Evolutionary conservation across 2,329 filamentous ascomycete genomes (phyloP).

Genomic region (Fusarium gaditjirri): DNA sequence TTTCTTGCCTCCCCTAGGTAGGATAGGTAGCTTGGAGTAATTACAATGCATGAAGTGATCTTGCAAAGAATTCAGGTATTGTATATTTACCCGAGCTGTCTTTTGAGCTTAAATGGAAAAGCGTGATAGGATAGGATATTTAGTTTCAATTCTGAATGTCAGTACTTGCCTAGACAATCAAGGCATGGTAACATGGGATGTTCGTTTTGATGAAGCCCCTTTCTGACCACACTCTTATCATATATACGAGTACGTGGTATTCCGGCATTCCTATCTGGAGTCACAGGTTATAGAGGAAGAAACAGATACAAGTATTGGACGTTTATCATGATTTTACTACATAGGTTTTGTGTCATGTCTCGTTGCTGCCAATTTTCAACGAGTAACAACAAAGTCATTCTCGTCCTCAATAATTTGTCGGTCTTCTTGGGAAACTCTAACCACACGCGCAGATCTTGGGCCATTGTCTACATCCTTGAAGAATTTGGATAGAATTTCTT

Average conservation of each 20-base stretch:
- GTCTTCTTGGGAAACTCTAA: conserved; percentile 76
- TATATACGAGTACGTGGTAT: background rate
- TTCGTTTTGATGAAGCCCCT: background rate
- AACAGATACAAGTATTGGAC: background rate
- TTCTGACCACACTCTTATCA: background rate
- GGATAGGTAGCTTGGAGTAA: background rate
- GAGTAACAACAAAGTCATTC: conserved; percentile 68
- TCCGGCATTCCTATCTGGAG: background rate
- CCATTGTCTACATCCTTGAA: conserved; percentile 80
- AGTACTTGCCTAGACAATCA: background rate
- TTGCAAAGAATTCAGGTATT: background rate
- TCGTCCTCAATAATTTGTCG: conserved; percentile 75
- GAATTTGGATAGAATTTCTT: conserved; percentile 73
- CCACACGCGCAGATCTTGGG: conserved; percentile 77
- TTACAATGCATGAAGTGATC: background rate
- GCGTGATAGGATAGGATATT: background rate
- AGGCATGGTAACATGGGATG: background rate
- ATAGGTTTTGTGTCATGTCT: background rate
- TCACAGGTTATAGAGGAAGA: background rate
- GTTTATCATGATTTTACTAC: background rate
- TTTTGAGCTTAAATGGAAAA: too few species aligned
- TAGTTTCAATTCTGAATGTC: background rate
- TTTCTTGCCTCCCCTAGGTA: too few species aligned
- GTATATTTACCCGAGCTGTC: background rate
- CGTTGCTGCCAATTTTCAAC: conserved; percentile 35